Percentiles rank a stretch among this genome's conserved stretches.
phyloP scores from a whole-genome alignment of 495 filamentous ascomycete species.

The Alectoria sarmentosa region DNA sequence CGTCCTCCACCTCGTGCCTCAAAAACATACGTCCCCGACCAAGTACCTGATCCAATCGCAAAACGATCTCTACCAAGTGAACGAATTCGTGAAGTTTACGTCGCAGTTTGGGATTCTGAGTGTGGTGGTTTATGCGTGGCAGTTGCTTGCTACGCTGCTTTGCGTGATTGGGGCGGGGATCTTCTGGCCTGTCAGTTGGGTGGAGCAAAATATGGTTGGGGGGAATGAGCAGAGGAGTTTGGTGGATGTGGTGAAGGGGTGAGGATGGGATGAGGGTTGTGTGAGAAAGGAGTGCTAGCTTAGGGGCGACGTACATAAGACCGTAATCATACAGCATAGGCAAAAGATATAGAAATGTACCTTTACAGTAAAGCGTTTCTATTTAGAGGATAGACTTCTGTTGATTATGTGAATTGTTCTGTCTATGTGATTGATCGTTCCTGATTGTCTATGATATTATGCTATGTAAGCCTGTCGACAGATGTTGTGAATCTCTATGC shows the following conservation, averaged over 20 bases:
- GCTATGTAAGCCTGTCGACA: not conserved
- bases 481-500: not conserved
- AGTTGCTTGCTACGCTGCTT: constrained; percentile 54
- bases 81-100: constrained; percentile 68
- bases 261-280: constrained; percentile 20
- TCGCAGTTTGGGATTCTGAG: constrained; percentile 42
- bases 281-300: constrained; percentile 18
- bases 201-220: constrained; percentile 36
- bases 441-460: not conserved
- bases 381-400: not conserved
- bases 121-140: constrained; percentile 44
- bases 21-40: not conserved
- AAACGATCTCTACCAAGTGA: constrained; percentile 76
- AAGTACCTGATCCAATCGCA: constrained; percentile 64
- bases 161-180: constrained; percentile 51
- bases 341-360: not conserved
- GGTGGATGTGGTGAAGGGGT: constrained; percentile 20
- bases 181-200: constrained; percentile 48
- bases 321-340: no score
- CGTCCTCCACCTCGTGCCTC: constrained; percentile 50
- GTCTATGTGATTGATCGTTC: not conserved
- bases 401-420: not conserved
- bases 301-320: not conserved
- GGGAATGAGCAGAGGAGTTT: constrained; percentile 20
- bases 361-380: not conserved